Conservation (phyloP, 2,329 filamentous ascomycete genomes). For the Sporothrix dimorphospora region DNA sequence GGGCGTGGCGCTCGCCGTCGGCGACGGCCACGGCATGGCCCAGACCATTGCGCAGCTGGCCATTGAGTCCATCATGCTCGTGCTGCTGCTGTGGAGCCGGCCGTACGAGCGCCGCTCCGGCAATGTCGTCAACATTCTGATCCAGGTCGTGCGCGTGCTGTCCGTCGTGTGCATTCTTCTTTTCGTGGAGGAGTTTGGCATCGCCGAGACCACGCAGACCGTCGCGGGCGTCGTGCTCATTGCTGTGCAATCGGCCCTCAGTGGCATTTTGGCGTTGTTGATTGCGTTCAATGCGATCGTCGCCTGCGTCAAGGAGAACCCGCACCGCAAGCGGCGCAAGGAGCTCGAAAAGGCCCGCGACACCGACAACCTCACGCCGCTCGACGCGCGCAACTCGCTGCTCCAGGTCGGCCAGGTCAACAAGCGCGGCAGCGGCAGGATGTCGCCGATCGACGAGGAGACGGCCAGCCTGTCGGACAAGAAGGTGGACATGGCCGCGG, state of each 20-base stretch:
- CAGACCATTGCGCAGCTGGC: slow-evolving; percentile 80
- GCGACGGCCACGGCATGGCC: slow-evolving; percentile 79
- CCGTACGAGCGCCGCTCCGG: slow-evolving; percentile 86
- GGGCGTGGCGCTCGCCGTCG: slow-evolving; percentile 81
- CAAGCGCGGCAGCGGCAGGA: slow-evolving; percentile 37
- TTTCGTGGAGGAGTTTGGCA: slow-evolving; percentile 90
- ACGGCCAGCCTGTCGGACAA: neutral
- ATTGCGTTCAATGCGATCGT: slow-evolving; percentile 89
- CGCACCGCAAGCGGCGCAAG: slow-evolving; percentile 85
- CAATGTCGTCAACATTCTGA: slow-evolving; percentile 91
- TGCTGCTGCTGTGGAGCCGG: slow-evolving; percentile 78
- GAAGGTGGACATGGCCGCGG: neutral
- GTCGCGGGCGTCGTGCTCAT: slow-evolving; percentile 92
- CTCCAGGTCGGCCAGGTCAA: slow-evolving; percentile 62
- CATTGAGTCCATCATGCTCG: slow-evolving; percentile 79
- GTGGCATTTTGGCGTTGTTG: slow-evolving; percentile 79
- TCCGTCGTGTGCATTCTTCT: slow-evolving; percentile 88
- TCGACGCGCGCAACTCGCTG: slow-evolving; percentile 85
- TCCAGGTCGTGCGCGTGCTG: slow-evolving; percentile 84
- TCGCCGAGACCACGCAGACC: slow-evolving; percentile 90
- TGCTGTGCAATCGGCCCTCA: slow-evolving; percentile 84
- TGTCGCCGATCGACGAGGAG: slow-evolving; percentile 25
- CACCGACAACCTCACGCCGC: slow-evolving; percentile 79
- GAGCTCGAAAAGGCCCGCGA: slow-evolving; percentile 82
- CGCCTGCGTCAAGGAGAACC: slow-evolving; percentile 82